Conservation (phyloP, 371 early-diverging fungal species). For the Mucor sp. region DNA sequence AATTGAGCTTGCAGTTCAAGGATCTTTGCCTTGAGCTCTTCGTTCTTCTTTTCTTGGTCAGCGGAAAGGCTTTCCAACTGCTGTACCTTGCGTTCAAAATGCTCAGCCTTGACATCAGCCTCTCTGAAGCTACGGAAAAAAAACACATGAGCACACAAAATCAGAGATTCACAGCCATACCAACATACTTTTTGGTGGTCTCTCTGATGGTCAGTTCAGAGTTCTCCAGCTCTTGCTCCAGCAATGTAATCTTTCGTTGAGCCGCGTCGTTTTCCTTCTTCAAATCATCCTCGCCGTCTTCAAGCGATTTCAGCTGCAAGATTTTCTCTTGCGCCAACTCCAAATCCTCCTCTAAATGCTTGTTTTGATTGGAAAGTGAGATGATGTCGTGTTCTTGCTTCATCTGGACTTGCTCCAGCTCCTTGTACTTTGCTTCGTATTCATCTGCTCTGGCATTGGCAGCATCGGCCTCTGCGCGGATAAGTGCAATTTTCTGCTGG, state of each 20-base stretch:
- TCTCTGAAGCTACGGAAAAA: slow-evolving; percentile 60
- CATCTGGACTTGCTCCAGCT: slow-evolving; percentile 52
- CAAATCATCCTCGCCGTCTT: slow-evolving; percentile 64
- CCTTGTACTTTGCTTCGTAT: slow-evolving; percentile 63
- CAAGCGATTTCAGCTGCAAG: slow-evolving; percentile 56
- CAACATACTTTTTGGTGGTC: slow-evolving; percentile 73
- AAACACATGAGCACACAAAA: neutral
- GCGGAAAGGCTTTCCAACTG: slow-evolving; percentile 64
- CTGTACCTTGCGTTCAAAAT: slow-evolving; percentile 76
- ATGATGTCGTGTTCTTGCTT: slow-evolving; percentile 75
- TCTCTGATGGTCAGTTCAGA: slow-evolving; percentile 69
- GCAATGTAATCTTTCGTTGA: slow-evolving; percentile 60
- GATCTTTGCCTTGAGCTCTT: slow-evolving; percentile 65
- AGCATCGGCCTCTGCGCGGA: slow-evolving; percentile 74
- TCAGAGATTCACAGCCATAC: neutral
- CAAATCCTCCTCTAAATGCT: slow-evolving; percentile 64
- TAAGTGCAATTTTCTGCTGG: slow-evolving; percentile 62
- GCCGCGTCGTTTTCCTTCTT: slow-evolving; percentile 70
- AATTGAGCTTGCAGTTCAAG: slow-evolving; percentile 62
- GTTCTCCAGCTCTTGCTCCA: slow-evolving; percentile 71
- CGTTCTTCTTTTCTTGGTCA: slow-evolving; percentile 64
- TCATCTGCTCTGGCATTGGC: slow-evolving; percentile 67
- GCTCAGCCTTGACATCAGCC: slow-evolving; percentile 81
- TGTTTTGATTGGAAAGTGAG: slow-evolving; percentile 66
- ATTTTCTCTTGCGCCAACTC: slow-evolving; percentile 65